Evolutionary conservation across 805 yeast species (phyloP).

Genomic region (Millerozyma miso): DNA sequence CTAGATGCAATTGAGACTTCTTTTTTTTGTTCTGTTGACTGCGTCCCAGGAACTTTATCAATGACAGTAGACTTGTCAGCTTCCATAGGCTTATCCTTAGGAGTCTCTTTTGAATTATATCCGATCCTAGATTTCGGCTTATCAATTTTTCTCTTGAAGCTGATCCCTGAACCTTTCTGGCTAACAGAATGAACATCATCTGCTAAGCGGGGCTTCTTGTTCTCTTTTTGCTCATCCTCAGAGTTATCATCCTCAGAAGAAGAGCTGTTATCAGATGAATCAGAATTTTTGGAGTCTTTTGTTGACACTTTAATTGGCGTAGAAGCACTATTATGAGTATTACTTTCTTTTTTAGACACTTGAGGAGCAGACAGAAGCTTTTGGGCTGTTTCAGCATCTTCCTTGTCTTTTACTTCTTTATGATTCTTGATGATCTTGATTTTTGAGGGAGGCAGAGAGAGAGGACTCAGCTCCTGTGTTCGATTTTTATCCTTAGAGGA

Average conservation of each 20-base stretch:
- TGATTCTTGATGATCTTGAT: neutral
- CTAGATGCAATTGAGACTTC: neutral
- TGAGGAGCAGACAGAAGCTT: neutral
- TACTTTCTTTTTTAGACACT: neutral
- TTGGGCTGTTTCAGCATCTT: neutral
- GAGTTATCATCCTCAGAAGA: constrained; percentile 10
- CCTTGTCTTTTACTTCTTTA: neutral
- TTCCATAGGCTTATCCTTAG: neutral
- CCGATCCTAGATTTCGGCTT: neutral
- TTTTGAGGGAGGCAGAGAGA: neutral
- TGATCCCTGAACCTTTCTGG: neutral
- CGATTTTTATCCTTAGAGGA: neutral
- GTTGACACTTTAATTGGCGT: neutral
- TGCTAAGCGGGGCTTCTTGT: constrained; percentile 7
- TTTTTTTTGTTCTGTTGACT: neutral
- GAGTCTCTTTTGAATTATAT: neutral
- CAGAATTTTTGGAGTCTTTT: constrained; percentile 3
- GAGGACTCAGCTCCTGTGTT: neutral
- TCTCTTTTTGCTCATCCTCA: constrained; percentile 7
- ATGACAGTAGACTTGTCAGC: neutral
- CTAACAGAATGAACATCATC: constrained; percentile 3
- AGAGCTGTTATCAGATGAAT: constrained; percentile 5
- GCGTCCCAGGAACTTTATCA: neutral
- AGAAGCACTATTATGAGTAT: neutral
- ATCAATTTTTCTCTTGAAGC: neutral